Evolutionary conservation across 495 filamentous ascomycete genomes (phyloP).

Genomic region (Cairneyella variabilis): DNA sequence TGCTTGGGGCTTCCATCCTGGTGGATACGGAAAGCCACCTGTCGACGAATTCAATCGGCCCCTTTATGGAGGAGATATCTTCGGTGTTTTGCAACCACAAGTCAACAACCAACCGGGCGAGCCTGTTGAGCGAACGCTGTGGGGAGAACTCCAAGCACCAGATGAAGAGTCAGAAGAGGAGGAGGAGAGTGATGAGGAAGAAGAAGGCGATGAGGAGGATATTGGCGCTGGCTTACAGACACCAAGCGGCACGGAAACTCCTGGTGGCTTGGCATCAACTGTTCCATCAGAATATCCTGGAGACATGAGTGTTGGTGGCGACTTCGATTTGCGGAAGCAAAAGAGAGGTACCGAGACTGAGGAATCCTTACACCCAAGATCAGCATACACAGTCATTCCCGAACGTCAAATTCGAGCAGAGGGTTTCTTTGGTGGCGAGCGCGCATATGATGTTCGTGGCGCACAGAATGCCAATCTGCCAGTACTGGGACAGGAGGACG

Average conservation of each 20-base stretch:
- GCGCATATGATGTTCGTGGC: slow-evolving; percentile 75
- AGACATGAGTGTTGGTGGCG: slow-evolving; percentile 71
- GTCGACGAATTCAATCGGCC: slow-evolving; percentile 88
- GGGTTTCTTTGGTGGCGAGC: slow-evolving; percentile 94
- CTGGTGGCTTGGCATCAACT: slow-evolving; percentile 72
- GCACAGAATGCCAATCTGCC: slow-evolving; percentile 49
- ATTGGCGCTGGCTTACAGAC: slow-evolving; percentile 63
- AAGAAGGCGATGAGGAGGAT: slow-evolving; percentile 62
- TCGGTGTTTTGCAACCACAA: slow-evolving; percentile 67
- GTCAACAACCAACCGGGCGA: slow-evolving; percentile 60
- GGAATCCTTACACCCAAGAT: slow-evolving; percentile 66
- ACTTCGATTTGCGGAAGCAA: slow-evolving; percentile 89
- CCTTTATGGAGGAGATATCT: slow-evolving; percentile 89
- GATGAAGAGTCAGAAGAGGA: slow-evolving; percentile 83
- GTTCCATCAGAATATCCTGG: slow-evolving; percentile 71
- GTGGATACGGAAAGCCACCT: slow-evolving; percentile 93
- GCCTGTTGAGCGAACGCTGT: slow-evolving; percentile 81
- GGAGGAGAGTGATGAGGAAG: slow-evolving; percentile 67
- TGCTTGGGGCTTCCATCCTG: slow-evolving; percentile 91
- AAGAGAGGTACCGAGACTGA: slow-evolving; percentile 85
- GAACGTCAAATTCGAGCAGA: slow-evolving; percentile 79
- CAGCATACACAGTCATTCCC: slow-evolving; percentile 84
- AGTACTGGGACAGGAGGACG: slow-evolving; percentile 78
- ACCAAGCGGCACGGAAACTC: slow-evolving; percentile 74
- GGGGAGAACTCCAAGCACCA: slow-evolving; percentile 88